Evolutionary conservation across 306 rosid species (phyloP).

Genomic region (Lablab purpureus): DNA sequence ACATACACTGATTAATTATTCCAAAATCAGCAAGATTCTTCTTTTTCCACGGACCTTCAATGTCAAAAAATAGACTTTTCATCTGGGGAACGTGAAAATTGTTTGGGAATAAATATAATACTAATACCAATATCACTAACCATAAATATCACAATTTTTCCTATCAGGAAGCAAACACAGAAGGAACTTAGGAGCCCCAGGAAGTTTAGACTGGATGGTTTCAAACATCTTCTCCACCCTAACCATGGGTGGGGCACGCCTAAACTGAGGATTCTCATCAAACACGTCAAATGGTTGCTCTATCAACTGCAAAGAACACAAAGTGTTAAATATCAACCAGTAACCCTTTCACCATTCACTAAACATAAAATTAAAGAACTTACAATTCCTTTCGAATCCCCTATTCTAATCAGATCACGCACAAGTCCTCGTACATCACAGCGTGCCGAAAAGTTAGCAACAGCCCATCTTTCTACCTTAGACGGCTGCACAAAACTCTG

Average conservation of each 20-base stretch:
- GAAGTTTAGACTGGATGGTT: constrained; percentile 77
- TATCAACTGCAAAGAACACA: constrained; percentile 52
- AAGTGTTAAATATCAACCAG: constrained; percentile 3
- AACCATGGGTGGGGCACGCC: constrained; percentile 93
- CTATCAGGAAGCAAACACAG: constrained; percentile 94
- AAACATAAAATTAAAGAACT: constrained; percentile 44
- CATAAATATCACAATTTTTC: constrained; percentile 89
- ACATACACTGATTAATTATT: constrained; percentile 82
- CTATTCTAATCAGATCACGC: constrained; percentile 69
- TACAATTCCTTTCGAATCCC: constrained; percentile 78
- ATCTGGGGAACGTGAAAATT: neutral
- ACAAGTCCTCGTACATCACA: constrained; percentile 72
- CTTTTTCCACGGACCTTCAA: constrained; percentile 89
- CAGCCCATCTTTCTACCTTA: constrained; percentile 85
- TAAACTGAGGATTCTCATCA: constrained; percentile 71
- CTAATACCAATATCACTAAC: constrained; percentile 48
- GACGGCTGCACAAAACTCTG: constrained; percentile 86
- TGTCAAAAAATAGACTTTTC: constrained; percentile 27
- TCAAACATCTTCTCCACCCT: constrained; percentile 96
- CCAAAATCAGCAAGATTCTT: constrained; percentile 92
- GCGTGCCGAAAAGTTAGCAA: constrained; percentile 90
- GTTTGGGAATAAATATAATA: neutral
- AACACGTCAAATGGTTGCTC: constrained; percentile 75
- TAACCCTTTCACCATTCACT: neutral
- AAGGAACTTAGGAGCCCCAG: constrained; percentile 85